These are phyloP conservation scores for Candida railenensis DNA, from an alignment of 805 yeast species.

Conservation along the genomic window DNA sequence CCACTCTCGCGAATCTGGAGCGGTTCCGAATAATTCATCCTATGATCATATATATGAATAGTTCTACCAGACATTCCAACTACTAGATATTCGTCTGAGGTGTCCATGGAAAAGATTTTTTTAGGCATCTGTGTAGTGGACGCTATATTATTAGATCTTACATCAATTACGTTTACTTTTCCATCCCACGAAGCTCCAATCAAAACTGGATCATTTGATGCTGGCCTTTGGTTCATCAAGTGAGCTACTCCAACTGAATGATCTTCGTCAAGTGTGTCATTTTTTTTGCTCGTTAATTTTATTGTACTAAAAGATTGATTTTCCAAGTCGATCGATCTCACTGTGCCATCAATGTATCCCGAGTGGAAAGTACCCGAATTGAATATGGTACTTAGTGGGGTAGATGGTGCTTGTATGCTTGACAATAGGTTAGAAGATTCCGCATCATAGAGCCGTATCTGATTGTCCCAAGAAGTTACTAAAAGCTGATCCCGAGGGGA, in stretches of 20 bases:
- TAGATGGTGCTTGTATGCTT: not conserved
- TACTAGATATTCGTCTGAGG: constrained; percentile 40
- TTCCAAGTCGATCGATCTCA: constrained; percentile 22
- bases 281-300: not conserved
- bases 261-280: not conserved
- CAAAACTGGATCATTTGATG: constrained; percentile 26
- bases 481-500: constrained; percentile 41
- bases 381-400: not conserved
- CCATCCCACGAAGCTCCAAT: constrained; percentile 67
- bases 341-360: constrained; percentile 56
- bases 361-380: constrained; percentile 26
- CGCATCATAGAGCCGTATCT: constrained; percentile 42
- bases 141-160: constrained; percentile 15
- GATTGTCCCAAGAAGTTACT: constrained; percentile 60
- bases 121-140: constrained; percentile 22
- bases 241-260: constrained; percentile 34
- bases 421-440: not conserved
- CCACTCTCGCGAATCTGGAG: constrained; percentile 59
- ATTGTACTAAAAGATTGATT: constrained; percentile 1
- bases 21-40: constrained; percentile 42
- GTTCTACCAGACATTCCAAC: constrained; percentile 54
- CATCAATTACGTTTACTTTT: constrained; percentile 47
- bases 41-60: constrained; percentile 57
- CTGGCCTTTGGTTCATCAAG: constrained; percentile 16
- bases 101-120: constrained; percentile 65